Base-by-base conservation (phyloP, 1,284 basidiomycete genomes). In the Cutaneotrichosporon spelunceum region DNA sequence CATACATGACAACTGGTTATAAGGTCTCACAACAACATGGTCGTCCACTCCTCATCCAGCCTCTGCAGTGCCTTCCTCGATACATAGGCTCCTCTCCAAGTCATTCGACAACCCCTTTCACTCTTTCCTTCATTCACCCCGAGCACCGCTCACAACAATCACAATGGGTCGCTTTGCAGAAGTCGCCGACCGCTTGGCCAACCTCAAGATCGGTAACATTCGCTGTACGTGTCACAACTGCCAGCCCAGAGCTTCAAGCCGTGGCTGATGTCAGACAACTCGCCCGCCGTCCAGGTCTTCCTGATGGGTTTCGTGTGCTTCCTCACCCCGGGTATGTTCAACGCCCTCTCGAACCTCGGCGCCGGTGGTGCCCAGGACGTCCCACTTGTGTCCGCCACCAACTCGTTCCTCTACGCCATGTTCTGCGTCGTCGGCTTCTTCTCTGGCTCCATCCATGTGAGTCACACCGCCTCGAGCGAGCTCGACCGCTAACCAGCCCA, bases 321-420 rank as follows among this genome's bases (percentile, higher is more conserved):
- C 68, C 77, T 70, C 47, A 70, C 81, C 14, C 78, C 81, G 29
- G 84, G 84, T 60, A 81, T 84, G 79, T 84, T 82, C 79, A 82
- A 80, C 60, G 83, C 83, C 21, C 73, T 83, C 47, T 74, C 75
- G 56, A 81, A 81, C 70, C 72, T 83, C 47, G 82, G 82, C 60
- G 82, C 82, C 11, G 82, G 72, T 66, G 82, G 82, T 53, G 75
- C 76, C 1, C 76, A 81, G 65, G 79, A 83, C 63, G 70, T 81
- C 56, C 64, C 75, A 6, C 77, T 63, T 23, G 48, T 59, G 23
- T 80, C 82, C 68, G 82, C 71, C 23, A 73, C 80, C 21, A 81
- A 82, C 67, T 77, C 75, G 63, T 79, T 83, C n/a, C 76, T 83
- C 36, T 83, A 83, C 67, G 82, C 76, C 16, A 33, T 67, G 48